phyloP scores from a whole-genome alignment of 2,329 filamentous ascomycete species.

The Sporothrix mexicana region DNA sequence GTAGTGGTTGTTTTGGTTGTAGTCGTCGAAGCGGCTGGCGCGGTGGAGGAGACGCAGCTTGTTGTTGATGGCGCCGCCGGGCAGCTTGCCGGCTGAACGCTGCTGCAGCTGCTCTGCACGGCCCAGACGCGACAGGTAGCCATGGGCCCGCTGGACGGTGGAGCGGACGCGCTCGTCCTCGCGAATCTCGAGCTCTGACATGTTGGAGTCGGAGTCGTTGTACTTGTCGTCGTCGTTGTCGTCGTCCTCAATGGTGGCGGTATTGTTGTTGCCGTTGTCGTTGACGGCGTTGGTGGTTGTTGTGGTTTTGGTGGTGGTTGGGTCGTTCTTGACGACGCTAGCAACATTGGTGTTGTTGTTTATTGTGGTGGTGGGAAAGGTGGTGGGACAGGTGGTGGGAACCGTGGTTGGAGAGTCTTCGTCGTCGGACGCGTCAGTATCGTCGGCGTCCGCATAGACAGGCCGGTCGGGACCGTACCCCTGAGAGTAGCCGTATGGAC shows the following conservation, averaged over 20 bases:
- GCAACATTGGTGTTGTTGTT: no score
- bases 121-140: slow-evolving; percentile 24
- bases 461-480: no score
- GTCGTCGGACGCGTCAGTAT: no score
- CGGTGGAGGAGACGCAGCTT: neutral
- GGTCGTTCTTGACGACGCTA: no score
- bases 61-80: neutral
- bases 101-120: slow-evolving; percentile 30
- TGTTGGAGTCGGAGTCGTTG: slow-evolving; percentile 1
- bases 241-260: neutral
- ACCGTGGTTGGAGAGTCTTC: no score
- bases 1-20: no score
- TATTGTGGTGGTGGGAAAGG: no score
- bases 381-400: no score
- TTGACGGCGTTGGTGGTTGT: neutral
- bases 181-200: neutral
- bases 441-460: no score
- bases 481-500: no score
- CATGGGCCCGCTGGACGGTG: neutral
- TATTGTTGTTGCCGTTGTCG: neutral
- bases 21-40: no score
- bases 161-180: neutral
- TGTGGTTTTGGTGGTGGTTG: neutral
- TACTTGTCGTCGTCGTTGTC: neutral
- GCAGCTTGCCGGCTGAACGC: slow-evolving; percentile 1